Evolutionary conservation across 495 filamentous ascomycete species (phyloP).

Genomic region (Hypoxylon rickii): DNA sequence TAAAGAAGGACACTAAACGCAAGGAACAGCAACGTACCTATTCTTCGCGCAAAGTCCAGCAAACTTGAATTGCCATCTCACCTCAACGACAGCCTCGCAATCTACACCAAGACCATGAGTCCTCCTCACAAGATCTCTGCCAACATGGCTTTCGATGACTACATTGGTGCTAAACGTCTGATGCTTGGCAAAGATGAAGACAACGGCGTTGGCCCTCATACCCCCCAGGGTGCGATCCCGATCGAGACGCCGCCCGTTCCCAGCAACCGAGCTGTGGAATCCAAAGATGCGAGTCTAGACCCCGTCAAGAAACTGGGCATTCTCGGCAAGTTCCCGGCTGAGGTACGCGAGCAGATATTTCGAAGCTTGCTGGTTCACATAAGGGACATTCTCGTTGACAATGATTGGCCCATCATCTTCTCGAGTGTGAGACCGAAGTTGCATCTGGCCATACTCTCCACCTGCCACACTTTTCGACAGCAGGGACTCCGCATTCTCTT

Average conservation of each 20-base stretch:
- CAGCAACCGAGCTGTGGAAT: not conserved
- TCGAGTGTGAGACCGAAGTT: slow-evolving; percentile 20
- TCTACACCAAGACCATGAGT: slow-evolving; percentile 1
- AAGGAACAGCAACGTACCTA: not conserved
- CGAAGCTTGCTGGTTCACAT: slow-evolving; percentile 38
- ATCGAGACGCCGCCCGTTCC: slow-evolving; percentile 11
- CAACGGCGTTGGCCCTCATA: no score
- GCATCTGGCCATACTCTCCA: slow-evolving; percentile 39
- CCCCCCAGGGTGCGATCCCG: no score
- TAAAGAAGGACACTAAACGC: slow-evolving; percentile 1
- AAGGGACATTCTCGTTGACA: slow-evolving; percentile 41
- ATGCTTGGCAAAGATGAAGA: no score
- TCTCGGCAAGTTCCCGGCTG: slow-evolving; percentile 28
- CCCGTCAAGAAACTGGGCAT: not conserved
- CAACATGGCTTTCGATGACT: slow-evolving; percentile 8
- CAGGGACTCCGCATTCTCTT: slow-evolving; percentile 45
- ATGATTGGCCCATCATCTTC: slow-evolving; percentile 41
- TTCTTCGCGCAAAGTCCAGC: not conserved
- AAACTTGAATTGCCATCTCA: slow-evolving; percentile 5
- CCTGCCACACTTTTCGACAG: slow-evolving; percentile 27
- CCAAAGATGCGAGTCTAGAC: not conserved
- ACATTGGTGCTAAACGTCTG: no score
- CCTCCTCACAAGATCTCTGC: not conserved
- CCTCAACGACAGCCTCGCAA: not conserved
- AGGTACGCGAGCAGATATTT: slow-evolving; percentile 46